phyloP scores from a whole-genome alignment of 2,329 filamentous ascomycete genomes.

The Clonostachys rhizophaga region DNA sequence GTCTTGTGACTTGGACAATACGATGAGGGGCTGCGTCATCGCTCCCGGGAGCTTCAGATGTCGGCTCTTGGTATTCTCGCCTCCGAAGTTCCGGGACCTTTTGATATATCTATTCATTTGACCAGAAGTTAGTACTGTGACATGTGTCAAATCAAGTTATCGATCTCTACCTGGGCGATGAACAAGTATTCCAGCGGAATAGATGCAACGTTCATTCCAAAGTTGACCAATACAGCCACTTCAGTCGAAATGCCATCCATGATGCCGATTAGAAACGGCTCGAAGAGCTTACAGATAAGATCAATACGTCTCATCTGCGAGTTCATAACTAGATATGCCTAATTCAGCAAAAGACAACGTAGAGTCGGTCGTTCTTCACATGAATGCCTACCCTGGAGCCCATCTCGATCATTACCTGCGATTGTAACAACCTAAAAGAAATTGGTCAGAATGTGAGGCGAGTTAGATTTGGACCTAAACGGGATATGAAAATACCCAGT shows the following conservation, averaged over 20 bases:
- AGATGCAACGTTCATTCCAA: conserved; percentile 43
- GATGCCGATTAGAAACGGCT: conserved; percentile 49
- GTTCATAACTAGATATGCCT: conserved; percentile 36
- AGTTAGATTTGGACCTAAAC: not conserved
- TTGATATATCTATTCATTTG: conserved; percentile 12
- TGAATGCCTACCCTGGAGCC: conserved; percentile 1
- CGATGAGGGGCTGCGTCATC: not conserved
- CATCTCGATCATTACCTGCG: conserved; percentile 2
- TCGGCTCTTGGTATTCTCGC: too few relatives aligned
- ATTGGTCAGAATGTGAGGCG: too few relatives aligned
- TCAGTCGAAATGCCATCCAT: conserved; percentile 42
- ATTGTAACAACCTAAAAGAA: conserved; percentile 32
- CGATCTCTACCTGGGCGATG: conserved; percentile 27
- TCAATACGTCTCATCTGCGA: conserved; percentile 60
- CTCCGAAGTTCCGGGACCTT: conserved; percentile 9
- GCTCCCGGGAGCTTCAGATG: not conserved
- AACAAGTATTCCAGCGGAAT: conserved; percentile 46
- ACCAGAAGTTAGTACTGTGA: too few relatives aligned
- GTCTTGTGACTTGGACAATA: not conserved
- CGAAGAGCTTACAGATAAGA: conserved; percentile 52
- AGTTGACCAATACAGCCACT: conserved; percentile 40
- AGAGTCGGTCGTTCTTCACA: not conserved
- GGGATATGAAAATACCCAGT: conserved; percentile 47
- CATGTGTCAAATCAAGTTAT: too few relatives aligned
- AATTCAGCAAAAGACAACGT: conserved; percentile 1